Conservation (phyloP, 2,329 filamentous ascomycete genomes). For the Shiraia sp. region DNA sequence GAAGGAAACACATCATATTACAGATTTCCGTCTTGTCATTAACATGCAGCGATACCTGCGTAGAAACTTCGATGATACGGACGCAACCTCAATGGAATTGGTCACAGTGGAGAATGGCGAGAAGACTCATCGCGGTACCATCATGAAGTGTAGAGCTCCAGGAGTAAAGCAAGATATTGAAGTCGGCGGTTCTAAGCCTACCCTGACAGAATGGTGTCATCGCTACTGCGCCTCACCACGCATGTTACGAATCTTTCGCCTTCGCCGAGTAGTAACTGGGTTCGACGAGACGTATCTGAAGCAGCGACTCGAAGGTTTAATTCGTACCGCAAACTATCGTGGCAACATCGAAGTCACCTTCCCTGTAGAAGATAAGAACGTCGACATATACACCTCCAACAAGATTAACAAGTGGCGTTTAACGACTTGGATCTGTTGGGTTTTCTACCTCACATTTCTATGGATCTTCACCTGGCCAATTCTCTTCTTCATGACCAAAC, state of each 20-base stretch:
- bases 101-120: slow-evolving; percentile 60
- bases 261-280: slow-evolving; percentile 56
- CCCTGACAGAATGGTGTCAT: slow-evolving; percentile 67
- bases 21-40: slow-evolving; percentile 45
- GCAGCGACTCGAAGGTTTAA: slow-evolving; percentile 58
- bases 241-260: slow-evolving; percentile 57
- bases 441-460: slow-evolving; percentile 69
- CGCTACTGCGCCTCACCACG: slow-evolving; percentile 64
- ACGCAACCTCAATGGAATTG: slow-evolving; percentile 32
- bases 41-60: slow-evolving; percentile 36
- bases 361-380: slow-evolving; percentile 58
- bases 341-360: slow-evolving; percentile 64
- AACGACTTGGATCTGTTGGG: slow-evolving; percentile 63
- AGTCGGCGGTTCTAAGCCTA: slow-evolving; percentile 46
- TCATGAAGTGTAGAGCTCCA: slow-evolving; percentile 58
- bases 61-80: slow-evolving; percentile 18
- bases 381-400: slow-evolving; percentile 68
- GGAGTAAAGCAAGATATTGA: slow-evolving; percentile 52
- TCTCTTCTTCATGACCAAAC: slow-evolving; percentile 68
- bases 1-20: slow-evolving; percentile 39
- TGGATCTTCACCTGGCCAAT: slow-evolving; percentile 74
- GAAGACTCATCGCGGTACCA: slow-evolving; percentile 67
- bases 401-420: slow-evolving; percentile 67
- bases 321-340: slow-evolving; percentile 69
- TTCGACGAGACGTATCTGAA: slow-evolving; percentile 62